These are phyloP conservation scores for Pyrenochaeta sp. DNA, from an alignment of 2,329 filamentous ascomycete species.

Conservation along the genomic window DNA sequence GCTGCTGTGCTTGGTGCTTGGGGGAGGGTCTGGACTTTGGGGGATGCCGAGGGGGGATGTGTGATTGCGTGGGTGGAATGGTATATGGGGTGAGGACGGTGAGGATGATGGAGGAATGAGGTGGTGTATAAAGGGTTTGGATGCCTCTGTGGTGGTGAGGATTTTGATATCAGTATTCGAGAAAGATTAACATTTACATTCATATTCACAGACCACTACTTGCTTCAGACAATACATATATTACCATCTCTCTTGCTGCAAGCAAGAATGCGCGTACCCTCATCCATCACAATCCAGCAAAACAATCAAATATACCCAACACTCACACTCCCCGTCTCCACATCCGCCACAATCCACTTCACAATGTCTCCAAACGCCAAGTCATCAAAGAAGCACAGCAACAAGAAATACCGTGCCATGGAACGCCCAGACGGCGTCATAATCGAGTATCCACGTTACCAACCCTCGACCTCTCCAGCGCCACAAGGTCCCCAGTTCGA, in stretches of 20 bases:
- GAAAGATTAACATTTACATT: not conserved
- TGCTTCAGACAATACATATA: not conserved
- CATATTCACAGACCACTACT: not conserved
- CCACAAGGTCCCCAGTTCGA: conserved; percentile 3
- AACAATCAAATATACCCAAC: not conserved
- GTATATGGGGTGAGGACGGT: too few species aligned
- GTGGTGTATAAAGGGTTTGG: too few species aligned
- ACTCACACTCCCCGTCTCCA: too few species aligned
- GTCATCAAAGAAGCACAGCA: conserved; percentile 5
- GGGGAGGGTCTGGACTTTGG: too few species aligned
- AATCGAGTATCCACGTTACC: conserved; percentile 23
- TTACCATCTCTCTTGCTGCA: not conserved
- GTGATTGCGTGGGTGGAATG: too few species aligned
- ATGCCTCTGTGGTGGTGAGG: too few species aligned
- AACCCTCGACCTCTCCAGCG: conserved; percentile 4
- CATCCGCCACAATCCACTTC: not conserved
- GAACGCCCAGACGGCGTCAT: conserved; percentile 25
- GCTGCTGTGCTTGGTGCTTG: too few species aligned
- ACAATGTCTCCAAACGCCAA: not conserved
- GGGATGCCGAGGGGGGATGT: too few species aligned
- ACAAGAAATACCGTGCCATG: conserved; percentile 17
- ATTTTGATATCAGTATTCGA: too few species aligned
- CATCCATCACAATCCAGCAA: not conserved
- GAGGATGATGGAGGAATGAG: too few species aligned
- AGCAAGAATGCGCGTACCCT: not conserved